phyloP scores from a whole-genome alignment of 129 eudicot species.

The Flaveria brownii region DNA sequence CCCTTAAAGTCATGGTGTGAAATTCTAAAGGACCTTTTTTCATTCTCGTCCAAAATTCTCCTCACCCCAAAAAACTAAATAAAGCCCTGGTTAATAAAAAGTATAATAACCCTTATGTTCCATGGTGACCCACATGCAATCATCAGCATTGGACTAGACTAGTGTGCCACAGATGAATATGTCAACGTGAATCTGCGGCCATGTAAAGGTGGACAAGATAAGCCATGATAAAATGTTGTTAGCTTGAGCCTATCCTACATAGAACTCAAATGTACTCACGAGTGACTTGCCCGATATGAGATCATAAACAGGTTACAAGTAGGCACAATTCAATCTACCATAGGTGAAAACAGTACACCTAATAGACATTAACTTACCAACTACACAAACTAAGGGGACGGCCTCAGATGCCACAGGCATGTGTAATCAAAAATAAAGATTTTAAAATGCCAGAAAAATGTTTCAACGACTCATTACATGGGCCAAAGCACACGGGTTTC shows the following conservation, averaged over 20 bases:
- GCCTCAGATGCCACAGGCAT: background rate
- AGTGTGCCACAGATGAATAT: background rate
- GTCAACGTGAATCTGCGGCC: background rate
- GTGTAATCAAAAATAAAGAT: background rate
- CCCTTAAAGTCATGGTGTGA: background rate
- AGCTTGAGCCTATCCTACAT: background rate
- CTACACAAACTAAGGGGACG: background rate
- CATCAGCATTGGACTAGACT: background rate
- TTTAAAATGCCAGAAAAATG: background rate
- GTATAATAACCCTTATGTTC: background rate
- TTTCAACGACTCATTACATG: background rate
- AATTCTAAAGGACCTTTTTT: background rate
- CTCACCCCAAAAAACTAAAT: background rate
- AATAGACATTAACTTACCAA: background rate
- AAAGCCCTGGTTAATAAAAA: background rate
- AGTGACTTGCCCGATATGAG: background rate
- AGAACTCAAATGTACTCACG: background rate
- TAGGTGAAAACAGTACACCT: background rate
- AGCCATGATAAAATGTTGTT: background rate
- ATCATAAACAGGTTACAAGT: background rate
- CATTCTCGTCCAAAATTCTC: background rate
- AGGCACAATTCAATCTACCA: background rate
- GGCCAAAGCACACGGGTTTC: background rate
- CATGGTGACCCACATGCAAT: background rate
- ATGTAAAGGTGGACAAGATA: background rate